Percentiles rank a stretch among this genome's conserved stretches.
phyloP scores from a whole-genome alignment of 768 basidiomycete genomes.

The Trametes sanguinea region DNA sequence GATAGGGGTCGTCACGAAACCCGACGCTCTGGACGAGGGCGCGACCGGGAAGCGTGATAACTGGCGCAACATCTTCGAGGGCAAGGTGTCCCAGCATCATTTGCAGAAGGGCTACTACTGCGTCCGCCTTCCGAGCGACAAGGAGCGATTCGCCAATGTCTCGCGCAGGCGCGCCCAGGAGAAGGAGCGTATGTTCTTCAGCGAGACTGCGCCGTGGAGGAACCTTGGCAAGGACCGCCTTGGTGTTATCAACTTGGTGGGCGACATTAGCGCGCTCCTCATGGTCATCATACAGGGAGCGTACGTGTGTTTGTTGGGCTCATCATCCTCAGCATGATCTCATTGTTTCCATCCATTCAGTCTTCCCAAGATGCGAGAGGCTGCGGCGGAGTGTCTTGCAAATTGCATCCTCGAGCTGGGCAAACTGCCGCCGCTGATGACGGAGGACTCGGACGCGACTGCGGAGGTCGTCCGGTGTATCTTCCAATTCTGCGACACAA shows the following conservation, averaged over 20 bases:
- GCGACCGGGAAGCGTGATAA: constrained; percentile 39
- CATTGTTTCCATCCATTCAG: constrained; percentile 33
- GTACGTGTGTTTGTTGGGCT: constrained; percentile 39
- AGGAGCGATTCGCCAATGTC: constrained; percentile 44
- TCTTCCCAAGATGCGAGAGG: constrained; percentile 45
- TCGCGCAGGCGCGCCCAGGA: constrained; percentile 36
- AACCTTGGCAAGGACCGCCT: constrained; percentile 48
- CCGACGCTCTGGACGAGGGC: constrained; percentile 54
- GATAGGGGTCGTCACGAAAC: constrained; percentile 70
- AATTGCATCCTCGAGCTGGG: constrained; percentile 37
- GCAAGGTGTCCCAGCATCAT: constrained; percentile 43
- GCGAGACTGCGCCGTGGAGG: constrained; percentile 53
- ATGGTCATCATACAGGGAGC: constrained; percentile 52
- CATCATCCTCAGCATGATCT: neutral
- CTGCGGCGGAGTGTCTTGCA: constrained; percentile 44
- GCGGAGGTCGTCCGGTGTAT: constrained; percentile 49
- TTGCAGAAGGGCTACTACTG: constrained; percentile 58
- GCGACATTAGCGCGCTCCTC: constrained; percentile 52
- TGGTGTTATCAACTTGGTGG: constrained; percentile 56
- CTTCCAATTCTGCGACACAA: constrained; percentile 45
- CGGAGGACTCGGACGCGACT: constrained; percentile 39
- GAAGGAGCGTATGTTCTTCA: constrained; percentile 49
- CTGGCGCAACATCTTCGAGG: constrained; percentile 59
- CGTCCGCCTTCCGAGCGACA: constrained; percentile 64
- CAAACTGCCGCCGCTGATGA: constrained; percentile 42